Evolutionary conservation across 306 rosid species (phyloP).

Genomic region (Crotalaria pallida): DNA sequence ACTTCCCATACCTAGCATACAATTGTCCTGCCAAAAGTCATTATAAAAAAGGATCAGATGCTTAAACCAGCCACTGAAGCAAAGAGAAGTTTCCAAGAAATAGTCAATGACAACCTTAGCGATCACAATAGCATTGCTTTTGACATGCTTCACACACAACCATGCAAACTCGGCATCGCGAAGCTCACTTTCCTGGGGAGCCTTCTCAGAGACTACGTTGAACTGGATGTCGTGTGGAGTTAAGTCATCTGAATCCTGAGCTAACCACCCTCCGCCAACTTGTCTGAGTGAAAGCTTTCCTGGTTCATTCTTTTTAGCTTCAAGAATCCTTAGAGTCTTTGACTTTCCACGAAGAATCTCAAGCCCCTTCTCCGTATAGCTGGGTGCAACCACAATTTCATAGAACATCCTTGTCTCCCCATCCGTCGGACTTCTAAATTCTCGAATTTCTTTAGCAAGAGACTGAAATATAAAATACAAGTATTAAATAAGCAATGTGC

Average conservation of each 20-base stretch:
- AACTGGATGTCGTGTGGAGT: constrained; percentile 68
- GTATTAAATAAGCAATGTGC: neutral
- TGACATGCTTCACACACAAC: constrained; percentile 91
- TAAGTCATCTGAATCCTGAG: constrained; percentile 82
- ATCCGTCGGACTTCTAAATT: constrained; percentile 85
- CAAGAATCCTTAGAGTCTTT: constrained; percentile 74
- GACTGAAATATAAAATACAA: constrained; percentile 32
- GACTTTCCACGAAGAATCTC: constrained; percentile 85
- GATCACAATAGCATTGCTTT: constrained; percentile 89
- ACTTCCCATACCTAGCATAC: constrained; percentile 97
- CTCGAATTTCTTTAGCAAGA: constrained; percentile 87
- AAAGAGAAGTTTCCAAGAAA: neutral
- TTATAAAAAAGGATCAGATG: constrained; percentile 11
- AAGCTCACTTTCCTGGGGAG: constrained; percentile 61
- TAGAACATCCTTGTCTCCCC: constrained; percentile 94
- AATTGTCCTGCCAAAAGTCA: constrained; percentile 55
- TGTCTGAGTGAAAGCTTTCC: constrained; percentile 94
- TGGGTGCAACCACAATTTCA: constrained; percentile 95
- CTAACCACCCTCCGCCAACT: constrained; percentile 96
- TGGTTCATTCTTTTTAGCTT: constrained; percentile 59
- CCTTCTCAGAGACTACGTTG: constrained; percentile 46
- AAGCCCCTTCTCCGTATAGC: constrained; percentile 79
- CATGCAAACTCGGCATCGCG: constrained; percentile 78
- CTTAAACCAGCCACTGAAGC: neutral
- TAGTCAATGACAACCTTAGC: constrained; percentile 51